phyloP scores from a whole-genome alignment of 2,329 filamentous ascomycete genomes.

The Trichoderma sp. region DNA sequence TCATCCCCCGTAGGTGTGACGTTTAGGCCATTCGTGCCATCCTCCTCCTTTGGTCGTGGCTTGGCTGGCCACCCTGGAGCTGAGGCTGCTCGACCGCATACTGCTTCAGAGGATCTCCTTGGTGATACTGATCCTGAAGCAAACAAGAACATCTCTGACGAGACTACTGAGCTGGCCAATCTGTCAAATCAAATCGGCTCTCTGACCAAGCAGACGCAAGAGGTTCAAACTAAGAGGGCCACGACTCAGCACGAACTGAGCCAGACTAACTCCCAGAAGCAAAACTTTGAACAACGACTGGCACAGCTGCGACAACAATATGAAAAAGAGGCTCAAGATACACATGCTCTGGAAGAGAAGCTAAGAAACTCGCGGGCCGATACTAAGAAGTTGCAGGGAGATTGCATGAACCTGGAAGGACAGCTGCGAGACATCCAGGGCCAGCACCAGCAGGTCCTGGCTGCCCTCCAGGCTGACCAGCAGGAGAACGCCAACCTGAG shows the following conservation, averaged over 20 bases:
- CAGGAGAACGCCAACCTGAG: conserved; percentile 83
- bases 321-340: conserved; percentile 87
- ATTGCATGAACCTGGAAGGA: conserved; percentile 79
- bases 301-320: conserved; percentile 84
- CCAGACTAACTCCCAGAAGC: conserved; percentile 81
- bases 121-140: conserved; percentile 86
- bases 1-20: conserved; percentile 48
- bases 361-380: conserved; percentile 73
- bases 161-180: conserved; percentile 91
- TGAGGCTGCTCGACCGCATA: conserved; percentile 39
- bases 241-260: conserved; percentile 78
- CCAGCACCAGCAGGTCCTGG: conserved; percentile 74
- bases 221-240: conserved; percentile 78
- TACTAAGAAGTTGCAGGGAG: conserved; percentile 78
- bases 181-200: conserved; percentile 93
- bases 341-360: conserved; percentile 80
- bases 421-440: conserved; percentile 76
- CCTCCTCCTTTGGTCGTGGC: conserved; percentile 86
- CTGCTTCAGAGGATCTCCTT: conserved; percentile 77
- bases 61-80: conserved; percentile 63
- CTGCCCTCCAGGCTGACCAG: conserved; percentile 79
- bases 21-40: conserved; percentile 90
- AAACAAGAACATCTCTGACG: conserved; percentile 81
- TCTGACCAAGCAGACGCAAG: conserved; percentile 89
- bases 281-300: conserved; percentile 85